phyloP scores from a whole-genome alignment of 345 rosid species.

The Abelmoschus esculentus region DNA sequence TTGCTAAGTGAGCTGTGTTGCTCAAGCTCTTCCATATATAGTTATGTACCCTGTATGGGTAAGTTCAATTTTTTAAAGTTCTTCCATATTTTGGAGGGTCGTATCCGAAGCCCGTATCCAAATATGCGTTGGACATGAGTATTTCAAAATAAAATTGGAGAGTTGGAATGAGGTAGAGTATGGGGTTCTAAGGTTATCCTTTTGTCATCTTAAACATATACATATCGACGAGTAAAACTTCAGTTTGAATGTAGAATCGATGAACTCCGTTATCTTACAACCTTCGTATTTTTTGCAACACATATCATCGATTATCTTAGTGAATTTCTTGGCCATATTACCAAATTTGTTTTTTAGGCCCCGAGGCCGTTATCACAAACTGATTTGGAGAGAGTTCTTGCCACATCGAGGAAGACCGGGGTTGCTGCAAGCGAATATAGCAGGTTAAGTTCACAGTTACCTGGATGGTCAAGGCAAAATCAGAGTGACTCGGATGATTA shows the following conservation, averaged over 20 bases:
- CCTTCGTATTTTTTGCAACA: background rate
- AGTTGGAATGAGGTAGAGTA: background rate
- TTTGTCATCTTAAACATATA: background rate
- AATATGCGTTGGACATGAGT: too few species aligned
- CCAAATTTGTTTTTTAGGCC: conserved; percentile 26
- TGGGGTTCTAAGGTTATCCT: too few species aligned
- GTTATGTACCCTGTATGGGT: too few species aligned
- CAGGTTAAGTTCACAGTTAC: conserved; percentile 39
- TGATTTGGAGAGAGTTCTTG: conserved; percentile 66
- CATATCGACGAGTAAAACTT: background rate
- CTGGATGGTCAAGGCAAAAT: conserved; percentile 39
- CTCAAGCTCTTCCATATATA: background rate
- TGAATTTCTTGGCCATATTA: background rate
- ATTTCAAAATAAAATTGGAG: too few species aligned
- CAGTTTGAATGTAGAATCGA: background rate
- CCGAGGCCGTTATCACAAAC: conserved; percentile 64
- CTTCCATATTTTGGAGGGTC: too few species aligned
- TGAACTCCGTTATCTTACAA: background rate
- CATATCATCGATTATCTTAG: background rate
- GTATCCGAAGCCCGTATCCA: too few species aligned
- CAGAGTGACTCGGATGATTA: conserved; percentile 52
- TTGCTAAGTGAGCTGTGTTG: conserved; percentile 9
- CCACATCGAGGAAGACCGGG: conserved; percentile 58
- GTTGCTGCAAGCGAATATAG: conserved; percentile 53
- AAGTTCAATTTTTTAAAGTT: too few species aligned